Percentiles rank a stretch among this genome's conserved stretches.
phyloP scores from a whole-genome alignment of 768 basidiomycete genomes.

The Podaxis carcinomalis region DNA sequence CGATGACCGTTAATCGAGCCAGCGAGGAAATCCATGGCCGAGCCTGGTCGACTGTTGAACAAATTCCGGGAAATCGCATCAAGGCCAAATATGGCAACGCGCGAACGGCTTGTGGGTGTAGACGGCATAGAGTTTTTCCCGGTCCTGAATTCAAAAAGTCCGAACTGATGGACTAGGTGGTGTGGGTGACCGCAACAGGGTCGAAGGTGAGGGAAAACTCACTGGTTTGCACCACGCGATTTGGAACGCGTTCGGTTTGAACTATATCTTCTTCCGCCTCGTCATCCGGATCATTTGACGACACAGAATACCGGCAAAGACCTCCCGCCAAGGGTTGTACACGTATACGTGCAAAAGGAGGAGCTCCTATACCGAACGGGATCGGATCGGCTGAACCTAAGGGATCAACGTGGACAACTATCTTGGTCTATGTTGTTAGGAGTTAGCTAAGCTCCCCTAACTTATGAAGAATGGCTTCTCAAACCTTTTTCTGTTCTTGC shows the following conservation, averaged over 20 bases:
- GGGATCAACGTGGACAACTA: conserved; percentile 83
- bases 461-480: conserved; percentile 10
- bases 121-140: conserved; percentile 70
- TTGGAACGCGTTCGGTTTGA: conserved; percentile 68
- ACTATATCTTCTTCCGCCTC: conserved; percentile 81
- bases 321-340: conserved; percentile 83
- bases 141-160: conserved; percentile 84
- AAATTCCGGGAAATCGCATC: conserved; percentile 89
- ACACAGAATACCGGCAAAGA: conserved; percentile 73
- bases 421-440: conserved; percentile 61
- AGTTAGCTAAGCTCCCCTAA: background rate
- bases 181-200: conserved; percentile 6
- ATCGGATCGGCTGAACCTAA: conserved; percentile 71
- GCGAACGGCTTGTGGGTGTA: conserved; percentile 78
- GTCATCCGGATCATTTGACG: conserved; percentile 69
- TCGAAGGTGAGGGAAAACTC: conserved; percentile 22
- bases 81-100: conserved; percentile 83
- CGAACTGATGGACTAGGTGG: conserved; percentile 74
- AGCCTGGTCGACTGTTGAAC: conserved; percentile 68
- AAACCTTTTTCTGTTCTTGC: conserved; percentile 75
- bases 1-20: conserved; percentile 66
- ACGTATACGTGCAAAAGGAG: conserved; percentile 78
- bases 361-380: conserved; percentile 62
- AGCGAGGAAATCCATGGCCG: conserved; percentile 66
- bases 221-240: conserved; percentile 81